A percentile compares a stretch with the other conserved stretches of the same genome.
Conservation (phyloP, 176 grass and related monocot genomes). For the Hsuehochloa calcarea region DNA sequence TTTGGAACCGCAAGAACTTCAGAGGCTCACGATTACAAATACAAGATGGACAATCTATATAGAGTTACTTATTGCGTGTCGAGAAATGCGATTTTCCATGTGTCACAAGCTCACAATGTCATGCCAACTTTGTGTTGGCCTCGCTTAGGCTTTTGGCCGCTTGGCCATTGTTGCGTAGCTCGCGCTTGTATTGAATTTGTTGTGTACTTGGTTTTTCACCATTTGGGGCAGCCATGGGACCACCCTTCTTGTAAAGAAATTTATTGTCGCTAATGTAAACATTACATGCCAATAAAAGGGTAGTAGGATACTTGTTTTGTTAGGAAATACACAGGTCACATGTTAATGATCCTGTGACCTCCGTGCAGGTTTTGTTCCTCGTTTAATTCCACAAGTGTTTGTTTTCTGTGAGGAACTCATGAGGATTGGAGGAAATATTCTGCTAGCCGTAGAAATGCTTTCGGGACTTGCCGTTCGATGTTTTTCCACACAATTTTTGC, state of each 20-base stretch:
- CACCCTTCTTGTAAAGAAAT: slow-evolving; percentile 25
- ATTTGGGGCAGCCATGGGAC: neutral
- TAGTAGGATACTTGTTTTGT: neutral
- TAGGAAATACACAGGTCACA: neutral
- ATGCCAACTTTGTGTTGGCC: slow-evolving; percentile 15
- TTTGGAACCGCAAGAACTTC: slow-evolving; percentile 49
- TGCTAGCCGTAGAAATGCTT: neutral
- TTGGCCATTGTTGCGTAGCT: slow-evolving; percentile 39
- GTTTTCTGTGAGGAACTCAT: neutral
- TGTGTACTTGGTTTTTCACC: neutral
- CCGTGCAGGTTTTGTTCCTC: neutral
- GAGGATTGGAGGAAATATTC: neutral
- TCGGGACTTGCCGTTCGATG: neutral
- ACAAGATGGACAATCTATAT: neutral
- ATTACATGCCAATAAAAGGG: slow-evolving; percentile 12
- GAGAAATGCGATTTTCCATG: slow-evolving; percentile 12
- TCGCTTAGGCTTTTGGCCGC: slow-evolving; percentile 26
- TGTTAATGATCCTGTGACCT: neutral
- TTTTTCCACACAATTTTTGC: neutral
- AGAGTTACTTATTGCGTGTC: slow-evolving; percentile 4
- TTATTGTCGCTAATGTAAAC: neutral
- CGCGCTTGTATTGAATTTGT: neutral
- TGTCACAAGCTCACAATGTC: neutral
- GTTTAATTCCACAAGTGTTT: neutral
- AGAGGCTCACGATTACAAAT: slow-evolving; percentile 13